Evolutionary conservation across 257 asterid genomes (phyloP), one percentile per base, ranked within the genome.

Genomic region (Ballota nigra): DNA sequence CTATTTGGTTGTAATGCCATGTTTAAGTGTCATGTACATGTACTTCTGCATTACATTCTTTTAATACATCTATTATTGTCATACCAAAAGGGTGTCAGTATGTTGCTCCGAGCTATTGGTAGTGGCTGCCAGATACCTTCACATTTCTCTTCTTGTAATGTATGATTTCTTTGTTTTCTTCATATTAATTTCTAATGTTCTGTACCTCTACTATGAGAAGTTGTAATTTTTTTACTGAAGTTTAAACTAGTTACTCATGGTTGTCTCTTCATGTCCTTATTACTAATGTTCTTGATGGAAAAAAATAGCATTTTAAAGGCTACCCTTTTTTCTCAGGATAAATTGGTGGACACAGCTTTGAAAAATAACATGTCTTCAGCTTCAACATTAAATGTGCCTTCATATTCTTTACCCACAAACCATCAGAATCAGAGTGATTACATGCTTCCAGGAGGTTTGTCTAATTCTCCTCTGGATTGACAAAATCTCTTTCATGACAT

Each of bases 401-500:
- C 86, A 69, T 86, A 83, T 89, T 79, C 88, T 63, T 52, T 80
- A 55, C 66, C 84, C 22, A 71, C 82, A 53, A 83, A 75, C 72
- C 84, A 78, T 71, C 82, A 38, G 28, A 79, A 73, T 40, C 90
- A 53, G 62, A 78, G 47, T 69, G 75, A 80, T 61, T 34, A 68
- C 76, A 49, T 82, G 77, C 77, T 74, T 68, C 70, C 83, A 45
- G 93, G 84, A 83, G 85, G 96, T 88, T 75, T 75, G 83, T 82
- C 64, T 58, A 73, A 13, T 53, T 77, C 31, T 64, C 72, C 63
- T 66, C 67, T 67, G 63, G 67, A 66, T 49, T 43, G 36, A 10
- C 65, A 67, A 26, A 62, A 11, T 74, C 66, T 79, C 28, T 64
- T 60, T 49, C 47, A 45, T 22, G 19, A 55, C 68, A 47, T 15